phyloP scores from a whole-genome alignment of 208 protist species.

The Trypanosomatidae sp. region DNA sequence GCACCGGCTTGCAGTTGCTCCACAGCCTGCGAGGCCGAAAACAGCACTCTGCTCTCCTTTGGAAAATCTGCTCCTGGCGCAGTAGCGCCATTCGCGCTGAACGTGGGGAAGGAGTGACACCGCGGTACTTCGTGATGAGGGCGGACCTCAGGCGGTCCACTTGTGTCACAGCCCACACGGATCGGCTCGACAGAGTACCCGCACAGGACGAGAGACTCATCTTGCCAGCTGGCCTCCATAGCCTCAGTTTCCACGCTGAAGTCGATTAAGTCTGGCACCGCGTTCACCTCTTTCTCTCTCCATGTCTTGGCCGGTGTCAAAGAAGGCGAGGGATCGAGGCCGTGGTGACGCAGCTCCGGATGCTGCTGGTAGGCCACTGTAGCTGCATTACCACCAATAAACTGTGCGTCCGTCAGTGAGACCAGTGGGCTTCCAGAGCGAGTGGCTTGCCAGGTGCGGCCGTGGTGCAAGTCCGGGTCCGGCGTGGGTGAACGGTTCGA shows the following conservation, averaged over 20 bases:
- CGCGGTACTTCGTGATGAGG: neutral
- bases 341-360: neutral
- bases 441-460: neutral
- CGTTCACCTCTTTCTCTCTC: neutral
- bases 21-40: neutral
- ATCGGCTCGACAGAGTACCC: slow-evolving; percentile 27
- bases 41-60: neutral
- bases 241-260: slow-evolving; percentile 30
- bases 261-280: slow-evolving; percentile 18
- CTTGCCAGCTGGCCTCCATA: slow-evolving; percentile 8
- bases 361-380: neutral
- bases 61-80: neutral
- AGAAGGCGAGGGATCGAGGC: neutral
- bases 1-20: neutral
- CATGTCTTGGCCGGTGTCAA: neutral
- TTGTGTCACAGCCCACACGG: neutral
- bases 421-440: slow-evolving; percentile 9
- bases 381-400: neutral
- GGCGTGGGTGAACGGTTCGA: neutral
- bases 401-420: slow-evolving; percentile 4
- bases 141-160: no score
- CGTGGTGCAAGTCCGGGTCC: neutral
- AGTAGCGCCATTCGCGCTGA: neutral
- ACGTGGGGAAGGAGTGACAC: neutral
- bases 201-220: slow-evolving; percentile 24